Conservation (phyloP, 306 rosid species). For the Malus sylvestris region DNA sequence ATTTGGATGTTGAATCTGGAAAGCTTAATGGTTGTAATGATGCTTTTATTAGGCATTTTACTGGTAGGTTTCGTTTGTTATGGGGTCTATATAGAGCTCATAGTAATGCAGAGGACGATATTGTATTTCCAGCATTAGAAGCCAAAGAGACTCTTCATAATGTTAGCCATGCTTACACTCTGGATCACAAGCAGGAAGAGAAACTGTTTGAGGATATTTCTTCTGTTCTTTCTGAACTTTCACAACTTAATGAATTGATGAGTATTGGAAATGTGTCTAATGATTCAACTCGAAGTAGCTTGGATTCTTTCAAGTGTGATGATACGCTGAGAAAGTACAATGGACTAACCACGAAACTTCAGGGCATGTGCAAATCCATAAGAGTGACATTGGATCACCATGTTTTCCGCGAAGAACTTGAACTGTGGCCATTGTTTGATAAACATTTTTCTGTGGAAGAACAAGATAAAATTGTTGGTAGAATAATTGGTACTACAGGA, state of each 20-base stretch:
- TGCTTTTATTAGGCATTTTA: constrained; percentile 33
- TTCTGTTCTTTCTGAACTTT: constrained; percentile 29
- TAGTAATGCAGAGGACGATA: constrained; percentile 46
- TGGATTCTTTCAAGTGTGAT: neutral
- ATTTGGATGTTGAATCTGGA: constrained; percentile 39
- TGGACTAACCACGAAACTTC: constrained; percentile 61
- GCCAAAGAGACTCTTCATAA: constrained; percentile 42
- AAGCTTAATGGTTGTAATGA: constrained; percentile 28
- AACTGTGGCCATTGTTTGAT: constrained; percentile 87
- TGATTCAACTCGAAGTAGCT: neutral
- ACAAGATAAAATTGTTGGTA: constrained; percentile 86
- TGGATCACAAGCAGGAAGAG: constrained; percentile 46
- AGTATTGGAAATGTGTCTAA: neutral
- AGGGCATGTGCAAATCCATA: constrained; percentile 91
- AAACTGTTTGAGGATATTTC: constrained; percentile 37
- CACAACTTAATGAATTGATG: constrained; percentile 20
- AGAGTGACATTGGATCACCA: constrained; percentile 86
- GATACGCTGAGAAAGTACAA: constrained; percentile 23
- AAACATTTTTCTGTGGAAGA: constrained; percentile 87
- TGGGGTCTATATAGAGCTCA: constrained; percentile 52
- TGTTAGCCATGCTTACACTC: constrained; percentile 43
- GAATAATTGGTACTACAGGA: constrained; percentile 90
- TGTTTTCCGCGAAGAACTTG: constrained; percentile 81
- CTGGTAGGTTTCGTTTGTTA: constrained; percentile 38
- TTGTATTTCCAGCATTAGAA: constrained; percentile 45